Evolutionary conservation across 768 basidiomycete genomes (phyloP).

Genomic region (Tricholoma bakamatsutake): DNA sequence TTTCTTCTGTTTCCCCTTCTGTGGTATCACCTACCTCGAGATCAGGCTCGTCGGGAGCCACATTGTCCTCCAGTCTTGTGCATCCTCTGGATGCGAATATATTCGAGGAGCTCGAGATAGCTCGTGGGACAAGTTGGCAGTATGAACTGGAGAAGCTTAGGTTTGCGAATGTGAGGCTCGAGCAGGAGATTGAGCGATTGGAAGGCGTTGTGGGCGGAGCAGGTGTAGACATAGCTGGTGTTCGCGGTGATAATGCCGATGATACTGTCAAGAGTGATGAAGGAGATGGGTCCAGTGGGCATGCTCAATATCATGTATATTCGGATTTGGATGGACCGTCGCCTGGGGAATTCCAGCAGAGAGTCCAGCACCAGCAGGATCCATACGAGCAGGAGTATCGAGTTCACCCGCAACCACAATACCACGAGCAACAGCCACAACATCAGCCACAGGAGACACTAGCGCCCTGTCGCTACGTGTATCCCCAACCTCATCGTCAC

Average conservation of each 20-base stretch:
- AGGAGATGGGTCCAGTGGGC: background rate
- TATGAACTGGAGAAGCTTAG: conserved; percentile 85
- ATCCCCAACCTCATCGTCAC: background rate
- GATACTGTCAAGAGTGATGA: background rate
- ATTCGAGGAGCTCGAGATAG: conserved; percentile 67
- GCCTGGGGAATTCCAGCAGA: background rate
- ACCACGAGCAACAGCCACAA: background rate
- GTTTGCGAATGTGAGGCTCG: conserved; percentile 59
- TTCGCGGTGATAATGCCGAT: background rate
- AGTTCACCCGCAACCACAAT: background rate
- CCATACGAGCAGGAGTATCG: background rate
- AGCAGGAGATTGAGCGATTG: conserved; percentile 43
- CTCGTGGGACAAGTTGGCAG: conserved; percentile 81
- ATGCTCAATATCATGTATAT: background rate
- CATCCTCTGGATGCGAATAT: conserved; percentile 31
- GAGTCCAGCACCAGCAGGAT: background rate
- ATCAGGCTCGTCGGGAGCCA: conserved; percentile 1
- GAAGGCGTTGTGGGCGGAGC: conserved; percentile 16
- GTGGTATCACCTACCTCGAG: conserved; percentile 3
- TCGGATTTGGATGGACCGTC: background rate
- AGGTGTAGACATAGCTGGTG: background rate
- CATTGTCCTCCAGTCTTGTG: background rate
- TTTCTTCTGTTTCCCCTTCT: background rate
- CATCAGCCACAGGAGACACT: background rate
- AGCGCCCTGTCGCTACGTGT: background rate